Evolutionary conservation across 495 filamentous ascomycete species (phyloP), one percentile per base, ranked within the genome.

Genomic region (Achaetomiella virescens): DNA sequence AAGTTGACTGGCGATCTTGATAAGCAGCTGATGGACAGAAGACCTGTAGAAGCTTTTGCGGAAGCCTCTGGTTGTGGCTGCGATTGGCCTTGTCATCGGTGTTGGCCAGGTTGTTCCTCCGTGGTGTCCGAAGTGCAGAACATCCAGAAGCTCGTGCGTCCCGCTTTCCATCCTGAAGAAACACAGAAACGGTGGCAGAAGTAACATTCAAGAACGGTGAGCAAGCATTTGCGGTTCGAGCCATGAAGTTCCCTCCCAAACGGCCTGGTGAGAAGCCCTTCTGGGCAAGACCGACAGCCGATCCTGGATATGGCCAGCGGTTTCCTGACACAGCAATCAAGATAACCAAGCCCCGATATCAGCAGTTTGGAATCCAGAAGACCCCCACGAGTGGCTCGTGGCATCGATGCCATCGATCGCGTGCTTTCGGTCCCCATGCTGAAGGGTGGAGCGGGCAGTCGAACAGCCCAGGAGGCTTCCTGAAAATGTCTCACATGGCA

Each of bases 321-420:
- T 48, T 59, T 51, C 56, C 29, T 47, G 55, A 59, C 62, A 60
- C 62, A 54, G 55, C 45, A 61, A 67, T 60, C 59, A 61, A 66
- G 62, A 57, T 62, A 46, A 45, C 37, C 24, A 40, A 18, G 14
- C 35, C 29, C 37, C 21, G 20, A 53, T 59, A 66, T 63, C 59
- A 61, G 12, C 15, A 49, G 15, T 40, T 31, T 25, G 40, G 27
- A 49, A 24, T 21, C 25, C 25, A 2, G 44, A 31, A 59, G n/a
- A n/a, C 55, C 59, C 59, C 59, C 55, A 61, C 59, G 31, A 46
- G 22, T 3, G 25, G n/a, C 41, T 58, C 35, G 58, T 48, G 57
- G 54, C 61, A 47, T 49, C 54, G 12, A 49, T 35, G n/a, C n/a
- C n/a, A n/a, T n/a, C n/a, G n/a, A n/a, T 54, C 48, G 47, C 55